These are phyloP conservation scores for Rhamnella rubrinervis DNA, from an alignment of 331 rosid genomes.

Conservation along the genomic window DNA sequence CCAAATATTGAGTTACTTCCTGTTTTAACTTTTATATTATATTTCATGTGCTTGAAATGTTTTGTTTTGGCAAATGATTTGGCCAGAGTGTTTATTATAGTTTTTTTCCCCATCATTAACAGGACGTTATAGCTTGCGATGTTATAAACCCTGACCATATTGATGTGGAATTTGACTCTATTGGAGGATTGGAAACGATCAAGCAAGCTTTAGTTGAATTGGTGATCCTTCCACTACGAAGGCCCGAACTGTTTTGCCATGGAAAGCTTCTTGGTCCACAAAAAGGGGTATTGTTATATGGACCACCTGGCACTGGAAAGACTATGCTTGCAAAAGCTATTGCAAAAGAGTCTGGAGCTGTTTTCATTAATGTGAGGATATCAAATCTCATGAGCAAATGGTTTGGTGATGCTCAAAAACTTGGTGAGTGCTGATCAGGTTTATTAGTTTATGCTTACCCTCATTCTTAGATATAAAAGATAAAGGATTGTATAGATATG, in stretches of 20 bases:
- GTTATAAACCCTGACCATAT: conserved; percentile 95
- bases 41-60: too few species aligned
- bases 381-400: conserved; percentile 99
- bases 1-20: too few species aligned
- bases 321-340: conserved; percentile 99
- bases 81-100: not conserved
- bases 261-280: conserved; percentile 97
- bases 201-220: conserved; percentile 83
- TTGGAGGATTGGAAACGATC: conserved; percentile 84
- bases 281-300: conserved; percentile 87
- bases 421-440: conserved; percentile 57
- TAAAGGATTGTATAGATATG: too few species aligned
- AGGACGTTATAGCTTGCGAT: conserved; percentile 97
- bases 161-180: conserved; percentile 78
- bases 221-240: conserved; percentile 83
- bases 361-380: conserved; percentile 84
- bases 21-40: too few species aligned
- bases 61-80: too few species aligned
- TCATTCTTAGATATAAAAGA: not conserved
- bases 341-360: conserved; percentile 95
- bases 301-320: conserved; percentile 99
- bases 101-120: conserved; percentile 20
- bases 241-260: conserved; percentile 82
- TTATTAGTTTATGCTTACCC: not conserved
- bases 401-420: conserved; percentile 99